Evolutionary conservation across 1,284 basidiomycete genomes (phyloP).

Genomic region (Sporisorium scitamineum): DNA sequence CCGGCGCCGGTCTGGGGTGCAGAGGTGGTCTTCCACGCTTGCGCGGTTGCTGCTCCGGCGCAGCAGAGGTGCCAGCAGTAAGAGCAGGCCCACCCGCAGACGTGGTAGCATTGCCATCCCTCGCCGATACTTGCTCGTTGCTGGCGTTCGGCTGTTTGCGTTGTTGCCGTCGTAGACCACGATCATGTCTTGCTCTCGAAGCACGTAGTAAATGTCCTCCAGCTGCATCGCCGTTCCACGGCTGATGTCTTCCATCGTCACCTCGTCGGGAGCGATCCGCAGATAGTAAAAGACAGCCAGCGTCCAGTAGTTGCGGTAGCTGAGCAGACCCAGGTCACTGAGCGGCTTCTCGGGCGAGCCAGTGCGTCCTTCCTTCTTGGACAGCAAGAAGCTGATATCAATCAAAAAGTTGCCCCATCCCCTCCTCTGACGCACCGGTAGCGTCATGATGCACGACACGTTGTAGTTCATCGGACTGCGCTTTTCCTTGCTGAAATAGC

Average conservation of each 20-base stretch:
- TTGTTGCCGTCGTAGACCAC: constrained; percentile 69
- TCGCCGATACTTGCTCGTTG: constrained; percentile 55
- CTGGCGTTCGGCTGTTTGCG: constrained; percentile 50
- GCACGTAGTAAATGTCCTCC: constrained; percentile 85
- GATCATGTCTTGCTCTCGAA: constrained; percentile 85
- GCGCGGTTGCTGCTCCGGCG: constrained; percentile 18
- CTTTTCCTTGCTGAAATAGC: constrained; percentile 99
- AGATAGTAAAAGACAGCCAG: constrained; percentile 79
- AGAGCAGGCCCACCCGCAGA: not conserved
- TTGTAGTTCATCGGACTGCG: constrained; percentile 90
- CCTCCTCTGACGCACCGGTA: constrained; percentile 91
- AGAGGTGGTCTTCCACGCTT: constrained; percentile 39
- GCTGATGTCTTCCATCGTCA: constrained; percentile 79
- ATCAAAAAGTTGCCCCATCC: constrained; percentile 93
- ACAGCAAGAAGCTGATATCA: constrained; percentile 84
- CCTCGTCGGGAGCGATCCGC: constrained; percentile 34
- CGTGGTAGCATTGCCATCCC: constrained; percentile 27
- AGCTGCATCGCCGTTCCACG: constrained; percentile 87
- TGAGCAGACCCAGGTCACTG: constrained; percentile 89
- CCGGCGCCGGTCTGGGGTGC: constrained; percentile 23
- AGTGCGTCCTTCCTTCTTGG: constrained; percentile 93
- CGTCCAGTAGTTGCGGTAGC: constrained; percentile 96
- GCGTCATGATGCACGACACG: constrained; percentile 98
- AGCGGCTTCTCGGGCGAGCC: constrained; percentile 99
- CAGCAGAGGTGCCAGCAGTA: not conserved